These are phyloP conservation scores for Spergularia marina DNA, from an alignment of 148 eudicot genomes.

Conservation along the genomic window DNA sequence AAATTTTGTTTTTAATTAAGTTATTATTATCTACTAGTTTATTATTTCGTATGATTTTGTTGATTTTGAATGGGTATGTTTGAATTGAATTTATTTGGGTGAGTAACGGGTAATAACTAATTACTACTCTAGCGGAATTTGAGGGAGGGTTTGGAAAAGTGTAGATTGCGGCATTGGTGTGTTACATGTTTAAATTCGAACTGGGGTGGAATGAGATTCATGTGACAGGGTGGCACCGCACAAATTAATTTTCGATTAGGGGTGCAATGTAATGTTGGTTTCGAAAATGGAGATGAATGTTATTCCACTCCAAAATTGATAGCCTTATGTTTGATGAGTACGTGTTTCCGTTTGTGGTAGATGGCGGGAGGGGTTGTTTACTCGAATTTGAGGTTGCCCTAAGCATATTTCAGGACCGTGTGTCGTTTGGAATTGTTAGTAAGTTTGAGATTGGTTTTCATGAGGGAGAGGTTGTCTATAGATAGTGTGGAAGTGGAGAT, in stretches of 20 bases:
- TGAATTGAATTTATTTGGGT: background rate
- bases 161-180: background rate
- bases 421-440: background rate
- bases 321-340: background rate
- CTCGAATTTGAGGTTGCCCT: background rate
- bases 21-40: background rate
- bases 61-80: background rate
- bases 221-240: background rate
- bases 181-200: background rate
- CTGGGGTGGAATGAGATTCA: background rate
- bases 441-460: background rate
- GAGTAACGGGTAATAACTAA: background rate
- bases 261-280: background rate
- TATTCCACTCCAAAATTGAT: background rate
- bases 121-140: background rate
- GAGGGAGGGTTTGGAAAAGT: background rate
- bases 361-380: background rate
- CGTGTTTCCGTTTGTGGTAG: background rate
- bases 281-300: background rate
- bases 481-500: background rate
- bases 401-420: background rate
- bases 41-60: background rate
- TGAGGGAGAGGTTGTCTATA: background rate
- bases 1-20: no score
- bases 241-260: background rate